These are phyloP conservation scores for Syzygium aqueum DNA, from an alignment of 345 rosid species.

Conservation along the genomic window DNA sequence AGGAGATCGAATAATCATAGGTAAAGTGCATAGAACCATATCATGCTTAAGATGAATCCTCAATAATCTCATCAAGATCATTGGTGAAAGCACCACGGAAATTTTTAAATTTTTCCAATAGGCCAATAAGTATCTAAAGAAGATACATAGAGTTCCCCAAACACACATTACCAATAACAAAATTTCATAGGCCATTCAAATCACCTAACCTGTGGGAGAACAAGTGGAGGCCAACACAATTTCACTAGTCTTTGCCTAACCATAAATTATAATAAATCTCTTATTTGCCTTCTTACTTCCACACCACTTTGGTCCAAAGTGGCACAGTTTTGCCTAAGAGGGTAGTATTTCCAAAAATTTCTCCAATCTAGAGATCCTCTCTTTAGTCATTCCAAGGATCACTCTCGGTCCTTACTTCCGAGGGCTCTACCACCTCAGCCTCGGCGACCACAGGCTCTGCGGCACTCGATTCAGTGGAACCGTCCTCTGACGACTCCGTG, in stretches of 20 bases:
- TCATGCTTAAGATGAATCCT: neutral
- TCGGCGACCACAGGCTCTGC: slow-evolving; percentile 16
- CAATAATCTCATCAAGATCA: neutral
- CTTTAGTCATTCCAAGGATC: slow-evolving; percentile 85
- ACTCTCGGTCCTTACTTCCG: slow-evolving; percentile 74
- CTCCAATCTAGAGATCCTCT: neutral
- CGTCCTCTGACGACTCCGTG: slow-evolving; percentile 3
- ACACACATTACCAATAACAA: neutral
- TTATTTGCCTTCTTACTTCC: neutral
- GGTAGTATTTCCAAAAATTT: neutral
- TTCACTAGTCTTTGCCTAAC: neutral
- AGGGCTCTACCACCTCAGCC: slow-evolving; percentile 77
- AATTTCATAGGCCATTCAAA: neutral
- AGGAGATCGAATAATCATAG: neutral
- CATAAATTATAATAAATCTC: neutral
- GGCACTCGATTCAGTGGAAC: slow-evolving; percentile 15
- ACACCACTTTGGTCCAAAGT: neutral
- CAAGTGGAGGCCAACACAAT: neutral
- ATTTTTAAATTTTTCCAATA: neutral
- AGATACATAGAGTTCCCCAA: neutral
- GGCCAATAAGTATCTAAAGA: neutral
- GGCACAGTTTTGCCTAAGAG: neutral
- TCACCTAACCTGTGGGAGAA: neutral
- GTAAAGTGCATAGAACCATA: neutral
- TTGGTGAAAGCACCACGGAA: neutral